Percentiles rank a stretch among this genome's conserved stretches.
These are phyloP conservation scores for Ceratobasidium sp. DNA, from an alignment of 1,284 basidiomycete genomes.

Conservation along the genomic window DNA sequence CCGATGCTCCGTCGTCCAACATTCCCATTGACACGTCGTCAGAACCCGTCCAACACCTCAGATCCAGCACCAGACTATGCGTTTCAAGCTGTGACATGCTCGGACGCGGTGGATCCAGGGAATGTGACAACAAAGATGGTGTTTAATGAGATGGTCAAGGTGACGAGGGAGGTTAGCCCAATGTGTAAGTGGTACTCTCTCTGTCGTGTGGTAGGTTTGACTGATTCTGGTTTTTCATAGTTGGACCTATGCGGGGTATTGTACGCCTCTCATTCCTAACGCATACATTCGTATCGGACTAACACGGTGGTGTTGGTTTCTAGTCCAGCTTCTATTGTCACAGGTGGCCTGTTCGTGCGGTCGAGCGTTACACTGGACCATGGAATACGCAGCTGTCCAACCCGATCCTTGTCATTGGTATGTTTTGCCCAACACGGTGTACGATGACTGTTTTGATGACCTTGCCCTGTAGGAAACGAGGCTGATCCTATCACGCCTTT, in stretches of 20 bases:
- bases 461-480: slow-evolving; percentile 35
- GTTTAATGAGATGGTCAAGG: slow-evolving; percentile 28
- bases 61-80: slow-evolving; percentile 15
- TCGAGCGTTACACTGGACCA: slow-evolving; percentile 42
- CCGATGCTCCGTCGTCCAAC: neutral
- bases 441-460: neutral
- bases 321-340: slow-evolving; percentile 35
- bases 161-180: slow-evolving; percentile 19
- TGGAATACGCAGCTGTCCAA: slow-evolving; percentile 32
- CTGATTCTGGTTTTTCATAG: neutral
- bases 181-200: slow-evolving; percentile 32
- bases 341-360: slow-evolving; percentile 36
- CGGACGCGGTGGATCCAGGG: slow-evolving; percentile 30
- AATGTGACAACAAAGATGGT: slow-evolving; percentile 43
- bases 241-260: slow-evolving; percentile 17
- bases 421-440: neutral
- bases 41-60: neutral
- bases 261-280: neutral
- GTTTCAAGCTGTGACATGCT: slow-evolving; percentile 41
- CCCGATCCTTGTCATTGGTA: slow-evolving; percentile 34
- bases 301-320: neutral
- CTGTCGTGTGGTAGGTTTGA: neutral
- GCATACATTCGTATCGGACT: neutral
- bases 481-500: slow-evolving; percentile 45
- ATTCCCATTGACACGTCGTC: neutral